Percentiles rank a stretch among this genome's conserved stretches.
Conservation (phyloP, 1,284 basidiomycete species). For the Malassezia japonica region DNA sequence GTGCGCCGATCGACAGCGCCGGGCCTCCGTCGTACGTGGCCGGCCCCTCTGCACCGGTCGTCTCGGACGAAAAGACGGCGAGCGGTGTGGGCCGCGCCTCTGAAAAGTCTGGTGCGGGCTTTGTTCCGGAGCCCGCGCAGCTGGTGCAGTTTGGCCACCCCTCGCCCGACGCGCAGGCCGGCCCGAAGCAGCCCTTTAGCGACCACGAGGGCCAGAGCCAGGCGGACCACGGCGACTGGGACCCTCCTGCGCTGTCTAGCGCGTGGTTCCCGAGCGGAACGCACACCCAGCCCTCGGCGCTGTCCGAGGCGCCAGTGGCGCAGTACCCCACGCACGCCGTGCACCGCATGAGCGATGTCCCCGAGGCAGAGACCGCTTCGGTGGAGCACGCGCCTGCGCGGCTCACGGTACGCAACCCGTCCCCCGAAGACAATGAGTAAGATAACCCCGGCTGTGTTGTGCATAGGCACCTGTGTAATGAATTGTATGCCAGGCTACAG, state of each 20-base stretch:
- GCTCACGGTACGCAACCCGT: constrained; percentile 14
- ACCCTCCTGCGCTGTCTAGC: constrained; percentile 15
- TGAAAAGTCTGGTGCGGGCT: background rate
- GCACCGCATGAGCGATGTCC: background rate
- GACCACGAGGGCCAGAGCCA: constrained; percentile 6
- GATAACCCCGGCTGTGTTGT: background rate
- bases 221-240: constrained; percentile 14
- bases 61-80: background rate
- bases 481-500: background rate
- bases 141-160: constrained; percentile 1
- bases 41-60: constrained; percentile 3
- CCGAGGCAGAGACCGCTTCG: constrained; percentile 1
- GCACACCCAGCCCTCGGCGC: no score
- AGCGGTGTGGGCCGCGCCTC: background rate
- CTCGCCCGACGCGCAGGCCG: background rate
- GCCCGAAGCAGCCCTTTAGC: background rate
- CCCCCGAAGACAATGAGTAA: constrained; percentile 7
- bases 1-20: background rate
- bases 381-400: constrained; percentile 5
- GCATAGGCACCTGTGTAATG: background rate
- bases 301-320: background rate
- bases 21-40: constrained; percentile 3
- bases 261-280: constrained; percentile 13
- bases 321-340: background rate
- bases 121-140: background rate